Base-by-base conservation (phyloP, 805 yeast species). In the Wickerhamomyces chambardii region DNA sequence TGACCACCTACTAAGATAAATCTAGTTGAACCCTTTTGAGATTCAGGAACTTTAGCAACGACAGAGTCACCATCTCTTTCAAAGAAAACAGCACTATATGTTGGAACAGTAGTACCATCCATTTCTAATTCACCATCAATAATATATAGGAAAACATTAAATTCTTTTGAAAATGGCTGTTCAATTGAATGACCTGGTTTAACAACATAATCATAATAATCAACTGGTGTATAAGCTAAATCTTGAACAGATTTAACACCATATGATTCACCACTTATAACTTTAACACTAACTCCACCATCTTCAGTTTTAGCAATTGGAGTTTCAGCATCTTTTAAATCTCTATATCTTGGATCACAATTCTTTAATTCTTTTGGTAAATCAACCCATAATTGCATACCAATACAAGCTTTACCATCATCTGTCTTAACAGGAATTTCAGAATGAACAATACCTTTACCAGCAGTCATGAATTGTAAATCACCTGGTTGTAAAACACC, bases 391-490 rank as follows among this genome's bases (percentile, higher is more conserved):
- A 86, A 62, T 57, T 86, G 96, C 64, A 85, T 62, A 40, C 95
- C 95, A 36, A 64, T 67, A 16, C 70, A 58, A 1, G 78, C 74
- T 29, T 68, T 68, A 19, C 61, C 60, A 28, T 70, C 64, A 16
- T 63, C 64, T 41, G 61, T 58, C 28, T 66, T 63, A 26, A 78
- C 78, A 8, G 95, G 95, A 75, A 85, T 85, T 53, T 86, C 95
- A 3, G 86, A 72, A 56, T 85, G 95, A 36, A 83, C 83, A 27
- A 85, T 75, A 34, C 94, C 96, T 47, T 70, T 72, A 40, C 95
- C 95, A 5, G 95, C 95, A 19, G 95, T 86, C 95, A 86, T 86
- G 56, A 86, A 85, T 56, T 86, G 96, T 45, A 87, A 63, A 54
- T 86, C 96, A 38, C 95, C 95, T 7, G 85, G 75, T 41, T 72